A percentile compares a stretch with the other conserved stretches of the same genome.
phyloP scores from a whole-genome alignment of 306 rosid species.

The Clitoria ternatea region DNA sequence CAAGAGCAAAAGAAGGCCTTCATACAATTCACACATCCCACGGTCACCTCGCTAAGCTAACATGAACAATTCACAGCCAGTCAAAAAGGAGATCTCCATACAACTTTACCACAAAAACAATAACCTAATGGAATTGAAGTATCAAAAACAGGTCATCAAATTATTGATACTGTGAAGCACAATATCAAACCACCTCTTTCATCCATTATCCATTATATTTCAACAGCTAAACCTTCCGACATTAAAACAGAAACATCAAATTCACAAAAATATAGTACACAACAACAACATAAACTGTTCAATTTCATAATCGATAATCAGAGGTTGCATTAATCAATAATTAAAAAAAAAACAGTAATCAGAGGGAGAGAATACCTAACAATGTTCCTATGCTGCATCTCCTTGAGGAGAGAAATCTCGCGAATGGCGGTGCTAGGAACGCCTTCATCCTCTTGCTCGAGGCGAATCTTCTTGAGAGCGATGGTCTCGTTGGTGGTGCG shows the following conservation, averaged over 20 bases:
- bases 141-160: conserved; percentile 11
- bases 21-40: neutral
- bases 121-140: neutral
- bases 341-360: neutral
- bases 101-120: neutral
- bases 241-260: conserved; percentile 15
- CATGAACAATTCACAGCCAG: neutral
- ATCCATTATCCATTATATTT: neutral
- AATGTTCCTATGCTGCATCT: conserved; percentile 89
- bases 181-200: neutral
- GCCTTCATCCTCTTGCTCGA: conserved; percentile 93
- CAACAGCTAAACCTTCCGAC: conserved; percentile 2
- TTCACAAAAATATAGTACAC: neutral
- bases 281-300: neutral
- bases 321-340: neutral
- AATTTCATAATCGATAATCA: neutral
- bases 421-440: conserved; percentile 94
- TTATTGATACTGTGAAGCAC: neutral
- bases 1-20: neutral
- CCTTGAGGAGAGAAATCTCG: conserved; percentile 84
- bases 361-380: conserved; percentile 49
- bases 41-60: neutral
- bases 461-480: conserved; percentile 85
- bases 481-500: conserved; percentile 70
- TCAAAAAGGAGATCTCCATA: too few relatives aligned